phyloP scores from a whole-genome alignment of 1,284 basidiomycete species.

The Chalciporus sp. region DNA sequence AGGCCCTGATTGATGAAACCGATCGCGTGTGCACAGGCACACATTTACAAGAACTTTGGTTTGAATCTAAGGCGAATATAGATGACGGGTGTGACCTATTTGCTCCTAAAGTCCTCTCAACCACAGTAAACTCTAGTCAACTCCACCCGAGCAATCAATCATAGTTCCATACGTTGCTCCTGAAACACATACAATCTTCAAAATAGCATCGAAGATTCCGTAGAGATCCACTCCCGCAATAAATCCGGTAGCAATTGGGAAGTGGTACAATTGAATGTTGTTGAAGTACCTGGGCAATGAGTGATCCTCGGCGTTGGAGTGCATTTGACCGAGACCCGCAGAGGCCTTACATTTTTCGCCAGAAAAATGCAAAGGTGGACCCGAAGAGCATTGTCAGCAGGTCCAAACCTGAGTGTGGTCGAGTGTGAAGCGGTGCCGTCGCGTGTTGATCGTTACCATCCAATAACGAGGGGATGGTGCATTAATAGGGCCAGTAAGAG shows the following conservation, averaged over 20 bases:
- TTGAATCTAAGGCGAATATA: too few relatives aligned
- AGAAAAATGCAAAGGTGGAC: conserved; percentile 14
- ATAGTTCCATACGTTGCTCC: conserved; percentile 50
- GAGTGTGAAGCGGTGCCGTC: not conserved
- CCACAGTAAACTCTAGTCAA: conserved; percentile 56
- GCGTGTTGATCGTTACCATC: conserved; percentile 35
- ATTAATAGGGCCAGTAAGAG: conserved; percentile 47
- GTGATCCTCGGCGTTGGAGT: not conserved
- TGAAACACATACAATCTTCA: conserved; percentile 52
- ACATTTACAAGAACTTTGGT: too few relatives aligned
- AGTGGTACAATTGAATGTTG: conserved; percentile 12
- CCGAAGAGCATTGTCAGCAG: conserved; percentile 15
- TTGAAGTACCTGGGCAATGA: not conserved
- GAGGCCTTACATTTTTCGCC: conserved; percentile 10
- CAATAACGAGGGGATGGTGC: conserved; percentile 66
- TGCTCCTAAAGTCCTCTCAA: conserved; percentile 20
- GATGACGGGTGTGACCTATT: too few relatives aligned
- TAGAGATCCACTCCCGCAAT: conserved; percentile 72
- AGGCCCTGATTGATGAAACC: too few relatives aligned
- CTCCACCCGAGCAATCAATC: conserved; percentile 51
- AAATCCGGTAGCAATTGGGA: conserved; percentile 45
- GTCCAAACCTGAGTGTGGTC: conserved; percentile 45
- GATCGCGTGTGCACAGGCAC: too few relatives aligned
- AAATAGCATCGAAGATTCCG: conserved; percentile 64
- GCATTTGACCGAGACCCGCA: not conserved